Evolutionary conservation across 768 basidiomycete species (phyloP).

Genomic region (Filobasidium floriforme): DNA sequence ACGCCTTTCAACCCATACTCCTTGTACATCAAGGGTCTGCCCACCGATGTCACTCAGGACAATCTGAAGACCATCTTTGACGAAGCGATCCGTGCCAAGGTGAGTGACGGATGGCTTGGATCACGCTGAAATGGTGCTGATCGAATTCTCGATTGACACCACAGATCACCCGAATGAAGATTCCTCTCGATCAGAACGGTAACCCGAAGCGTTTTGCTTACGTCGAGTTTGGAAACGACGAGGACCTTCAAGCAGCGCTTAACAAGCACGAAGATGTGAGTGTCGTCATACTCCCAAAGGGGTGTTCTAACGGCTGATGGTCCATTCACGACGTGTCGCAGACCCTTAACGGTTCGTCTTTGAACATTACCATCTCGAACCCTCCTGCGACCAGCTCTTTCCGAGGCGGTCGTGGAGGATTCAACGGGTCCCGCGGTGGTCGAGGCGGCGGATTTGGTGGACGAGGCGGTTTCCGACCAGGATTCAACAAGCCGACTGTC

Average conservation of each 20-base stretch:
- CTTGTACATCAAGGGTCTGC: conserved; percentile 37
- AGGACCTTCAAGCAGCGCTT: conserved; percentile 70
- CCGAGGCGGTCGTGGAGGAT: conserved; percentile 22
- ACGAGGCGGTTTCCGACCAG: conserved; percentile 9
- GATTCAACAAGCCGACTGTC: conserved; percentile 2
- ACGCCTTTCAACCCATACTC: conserved; percentile 31
- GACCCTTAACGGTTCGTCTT: conserved; percentile 33
- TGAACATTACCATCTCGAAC: conserved; percentile 36
- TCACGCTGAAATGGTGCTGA: conserved; percentile 43
- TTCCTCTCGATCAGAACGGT: conserved; percentile 28
- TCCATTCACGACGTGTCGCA: conserved; percentile 11
- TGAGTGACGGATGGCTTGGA: conserved; percentile 11
- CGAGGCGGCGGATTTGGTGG: conserved; percentile 15
- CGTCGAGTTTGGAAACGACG: conserved; percentile 84
- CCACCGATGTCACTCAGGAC: conserved; percentile 29
- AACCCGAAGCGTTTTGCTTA: conserved; percentile 58
- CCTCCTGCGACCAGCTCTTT: conserved; percentile 27
- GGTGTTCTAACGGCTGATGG: not conserved
- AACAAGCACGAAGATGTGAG: conserved; percentile 66
- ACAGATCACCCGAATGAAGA: conserved; percentile 35
- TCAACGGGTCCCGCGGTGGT: conserved; percentile 4
- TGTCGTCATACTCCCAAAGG: not conserved
- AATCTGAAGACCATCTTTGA: conserved; percentile 30
- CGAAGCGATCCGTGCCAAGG: conserved; percentile 26
- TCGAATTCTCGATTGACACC: conserved; percentile 34